Conservation (phyloP, 1,284 basidiomycete species). For the Apiotrichum akiyoshidainum region DNA sequence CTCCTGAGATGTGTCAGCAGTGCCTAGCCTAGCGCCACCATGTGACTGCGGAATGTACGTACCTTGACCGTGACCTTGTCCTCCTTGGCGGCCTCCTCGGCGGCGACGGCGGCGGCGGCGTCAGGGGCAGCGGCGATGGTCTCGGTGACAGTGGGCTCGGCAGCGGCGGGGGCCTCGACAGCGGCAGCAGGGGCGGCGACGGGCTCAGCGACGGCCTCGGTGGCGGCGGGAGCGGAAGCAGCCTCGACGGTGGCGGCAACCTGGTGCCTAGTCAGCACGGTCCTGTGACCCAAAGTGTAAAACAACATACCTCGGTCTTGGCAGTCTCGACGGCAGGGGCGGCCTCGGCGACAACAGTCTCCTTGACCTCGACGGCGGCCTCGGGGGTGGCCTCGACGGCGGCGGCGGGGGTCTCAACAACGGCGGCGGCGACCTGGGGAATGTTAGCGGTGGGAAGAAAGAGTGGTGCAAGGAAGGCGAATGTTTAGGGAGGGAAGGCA, state of each 20-base stretch:
- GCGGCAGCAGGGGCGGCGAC: background rate
- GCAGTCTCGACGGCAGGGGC: conserved; percentile 19
- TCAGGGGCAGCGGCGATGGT: conserved; percentile 5
- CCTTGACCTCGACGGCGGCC: conserved; percentile 23
- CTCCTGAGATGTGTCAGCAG: conserved; percentile 8
- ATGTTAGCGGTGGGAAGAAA: background rate
- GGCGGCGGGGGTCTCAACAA: conserved; percentile 47
- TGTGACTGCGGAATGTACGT: background rate
- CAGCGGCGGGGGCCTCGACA: background rate
- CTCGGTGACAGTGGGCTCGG: conserved; percentile 6
- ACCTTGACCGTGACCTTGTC: conserved; percentile 24
- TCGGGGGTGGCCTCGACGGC: conserved; percentile 11
- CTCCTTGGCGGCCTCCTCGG: conserved; percentile 23
- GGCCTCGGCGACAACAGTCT: conserved; percentile 16
- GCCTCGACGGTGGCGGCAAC: conserved; percentile 5
- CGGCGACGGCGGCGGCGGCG: conserved; percentile 3
- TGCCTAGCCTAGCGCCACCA: conserved; percentile 12
- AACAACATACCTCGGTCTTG: background rate
- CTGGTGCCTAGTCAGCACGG: background rate
- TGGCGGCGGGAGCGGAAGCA: conserved; percentile 2
- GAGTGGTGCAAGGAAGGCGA: background rate
- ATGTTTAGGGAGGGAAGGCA: background rate
- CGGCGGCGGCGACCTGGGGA: conserved; percentile 58
- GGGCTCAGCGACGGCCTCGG: background rate
- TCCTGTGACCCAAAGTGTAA: too few relatives aligned